Conservation (phyloP, 1,284 basidiomycete genomes). For the Calocybe gambosa region DNA sequence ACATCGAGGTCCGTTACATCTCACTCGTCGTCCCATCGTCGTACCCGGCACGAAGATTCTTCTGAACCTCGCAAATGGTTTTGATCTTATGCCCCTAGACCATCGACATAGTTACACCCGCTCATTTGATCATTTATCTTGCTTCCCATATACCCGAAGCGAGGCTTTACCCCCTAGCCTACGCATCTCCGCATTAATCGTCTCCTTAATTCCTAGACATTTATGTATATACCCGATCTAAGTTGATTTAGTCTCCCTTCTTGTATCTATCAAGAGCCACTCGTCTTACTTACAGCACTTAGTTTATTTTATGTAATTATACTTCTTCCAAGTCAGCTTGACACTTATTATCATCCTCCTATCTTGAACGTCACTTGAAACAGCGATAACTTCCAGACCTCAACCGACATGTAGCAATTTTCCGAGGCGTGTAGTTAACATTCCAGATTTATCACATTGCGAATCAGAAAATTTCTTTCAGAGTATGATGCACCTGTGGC, state of each 20-base stretch:
- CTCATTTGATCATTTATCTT: constrained; percentile 29
- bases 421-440: no score
- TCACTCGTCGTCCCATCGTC: constrained; percentile 29
- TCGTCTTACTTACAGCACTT: constrained; percentile 13
- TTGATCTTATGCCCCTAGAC: constrained; percentile 26
- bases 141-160: constrained; percentile 31
- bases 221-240: constrained; percentile 26
- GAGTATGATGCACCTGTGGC: no score
- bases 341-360: constrained; percentile 4
- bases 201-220: constrained; percentile 25
- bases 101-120: constrained; percentile 31
- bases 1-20: constrained; percentile 29
- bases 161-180: constrained; percentile 27
- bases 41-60: constrained; percentile 30
- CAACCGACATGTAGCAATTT: no score
- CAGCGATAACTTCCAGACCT: neutral
- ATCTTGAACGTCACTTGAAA: neutral
- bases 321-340: constrained; percentile 7
- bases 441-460: no score
- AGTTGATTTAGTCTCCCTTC: constrained; percentile 14
- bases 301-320: constrained; percentile 18
- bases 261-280: constrained; percentile 15
- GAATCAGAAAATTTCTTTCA: no score
- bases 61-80: constrained; percentile 45
- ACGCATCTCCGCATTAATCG: constrained; percentile 32